A percentile compares a stretch with the other conserved stretches of the same genome.
These are phyloP conservation scores for Auricularia auricula-judae DNA, from an alignment of 768 basidiomycete genomes.

Conservation along the genomic window DNA sequence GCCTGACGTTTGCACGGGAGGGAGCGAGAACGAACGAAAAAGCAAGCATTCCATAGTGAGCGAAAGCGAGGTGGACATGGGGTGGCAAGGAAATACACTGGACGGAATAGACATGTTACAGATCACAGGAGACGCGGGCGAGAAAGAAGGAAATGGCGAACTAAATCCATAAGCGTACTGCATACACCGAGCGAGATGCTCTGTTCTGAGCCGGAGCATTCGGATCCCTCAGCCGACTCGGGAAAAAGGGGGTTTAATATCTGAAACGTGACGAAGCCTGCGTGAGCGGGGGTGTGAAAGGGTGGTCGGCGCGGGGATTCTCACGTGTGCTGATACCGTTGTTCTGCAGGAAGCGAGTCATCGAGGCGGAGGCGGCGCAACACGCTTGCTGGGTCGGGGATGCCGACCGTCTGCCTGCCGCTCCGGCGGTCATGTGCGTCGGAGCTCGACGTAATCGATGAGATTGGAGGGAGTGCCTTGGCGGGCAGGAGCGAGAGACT, in stretches of 20 bases:
- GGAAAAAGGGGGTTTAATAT: neutral
- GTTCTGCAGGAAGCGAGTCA: neutral
- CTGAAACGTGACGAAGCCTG: neutral
- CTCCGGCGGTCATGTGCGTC: neutral
- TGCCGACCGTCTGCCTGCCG: neutral
- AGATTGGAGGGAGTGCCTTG: neutral
- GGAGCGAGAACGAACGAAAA: too few species aligned
- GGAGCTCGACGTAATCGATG: neutral
- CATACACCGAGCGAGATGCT: neutral
- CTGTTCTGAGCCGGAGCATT: neutral
- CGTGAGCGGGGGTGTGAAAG: neutral
- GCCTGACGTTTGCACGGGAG: neutral
- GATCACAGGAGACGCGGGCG: neutral
- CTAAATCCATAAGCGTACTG: neutral
- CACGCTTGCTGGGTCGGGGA: neutral
- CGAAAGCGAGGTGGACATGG: neutral
- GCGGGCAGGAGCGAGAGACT: neutral
- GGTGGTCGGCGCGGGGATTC: neutral
- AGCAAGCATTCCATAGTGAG: too few species aligned
- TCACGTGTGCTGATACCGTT: neutral
- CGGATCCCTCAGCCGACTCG: neutral
- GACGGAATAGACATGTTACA: neutral
- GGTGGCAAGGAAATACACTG: neutral
- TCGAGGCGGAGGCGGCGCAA: neutral
- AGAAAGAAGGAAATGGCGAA: neutral